Evolutionary conservation across 2,329 filamentous ascomycete genomes (phyloP), one percentile per base, ranked within the genome.

Genomic region (Cladosporium oxysporum): DNA sequence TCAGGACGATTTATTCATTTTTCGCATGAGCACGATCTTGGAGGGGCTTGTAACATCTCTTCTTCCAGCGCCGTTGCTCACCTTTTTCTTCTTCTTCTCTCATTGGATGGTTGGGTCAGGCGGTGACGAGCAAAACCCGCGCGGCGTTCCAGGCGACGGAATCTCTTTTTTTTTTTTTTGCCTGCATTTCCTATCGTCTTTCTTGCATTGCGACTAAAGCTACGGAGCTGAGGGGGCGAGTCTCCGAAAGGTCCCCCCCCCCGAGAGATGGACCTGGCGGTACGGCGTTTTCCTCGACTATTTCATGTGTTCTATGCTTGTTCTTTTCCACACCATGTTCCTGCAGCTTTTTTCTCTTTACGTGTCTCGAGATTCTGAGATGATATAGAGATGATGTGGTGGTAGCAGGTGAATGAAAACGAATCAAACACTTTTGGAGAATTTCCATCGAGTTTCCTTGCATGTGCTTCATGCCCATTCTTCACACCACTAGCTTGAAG

Each of bases 1-100:
- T n/a, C 5, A 47, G 37, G 18, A 47, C 37, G 4, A 21, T 47
- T 5, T 33, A 55, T 55, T 33, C 52, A 33, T 31, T 21, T 33
- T 33, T 55, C 29, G n/a, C 52, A 55, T 23, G 52, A 55, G 52
- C 52, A 29, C 29, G 52, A 55, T 31, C 28, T 55, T 33, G 52
- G 52, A 31, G 31, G 28, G 52, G 18, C 52, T 55, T 55, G 52
- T 55, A 55, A 55, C 41, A 55, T 29, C 37, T 55, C 29, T 53
- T 29, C 52, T 55, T 55, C 52, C 52, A 31, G 41, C 41, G n/a
- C 4, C 41, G 41, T 47, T 47, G 41, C 41, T 21, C 18, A n/a
- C 4, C 2, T 37, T 16, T 44, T 44, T 44, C 10, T 23, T 47
- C n/a, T 12, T 11, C 8, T 12, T 47, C 41, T 7, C 2, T 18